Base-by-base conservation (phyloP, 2,329 filamentous ascomycete species). In the Clarireedia monteithiana region DNA sequence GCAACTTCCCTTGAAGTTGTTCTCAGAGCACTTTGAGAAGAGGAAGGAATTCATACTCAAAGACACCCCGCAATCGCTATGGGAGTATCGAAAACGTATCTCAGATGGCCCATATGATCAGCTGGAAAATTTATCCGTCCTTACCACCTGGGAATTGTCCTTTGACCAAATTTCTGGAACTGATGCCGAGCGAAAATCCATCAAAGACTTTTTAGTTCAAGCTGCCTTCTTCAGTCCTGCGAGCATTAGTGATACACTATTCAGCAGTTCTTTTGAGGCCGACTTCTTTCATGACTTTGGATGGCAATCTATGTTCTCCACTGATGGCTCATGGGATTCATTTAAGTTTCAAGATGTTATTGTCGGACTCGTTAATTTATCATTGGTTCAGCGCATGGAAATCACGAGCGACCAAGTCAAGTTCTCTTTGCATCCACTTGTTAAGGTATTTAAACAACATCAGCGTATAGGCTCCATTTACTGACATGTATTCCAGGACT, bases 121-220 rank as follows among this genome's bases (percentile, higher is more conserved):
- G n/a, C 14, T 15, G 15, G 49, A 58, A 27, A 50, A 20, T 40
- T 12, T 56, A 12, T 59, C 42, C 40, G 55, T 62, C 5, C 53
- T 60, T 45, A 64, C 62, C 6, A 65, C 59, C 2, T 65, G 64
- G 64, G 63, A 65, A 47, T 27, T 64, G 17, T 63, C 64, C 5
- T 64, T 64, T n/a, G 44, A 53, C 5, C 50, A 59, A 27, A 63
- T 68, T 6, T 53, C 39, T 5, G 58, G 50, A 4, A 52, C 53
- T 6, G 47, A 53, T 4, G 38, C 56, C 20, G 30, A 51, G 7
- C 44, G 36, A n/a, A 23, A 55, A 6, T 40, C 30, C 5, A 60
- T 57, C 17, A 26, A 36, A 9, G 49, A 60, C 26, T 44, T 67
- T 3, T 49, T 67, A 6, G 55, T 55, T 9, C 55, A 66, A n/a